Conservation (phyloP, 2,329 filamentous ascomycete species). For the Nakataea oryzae region DNA sequence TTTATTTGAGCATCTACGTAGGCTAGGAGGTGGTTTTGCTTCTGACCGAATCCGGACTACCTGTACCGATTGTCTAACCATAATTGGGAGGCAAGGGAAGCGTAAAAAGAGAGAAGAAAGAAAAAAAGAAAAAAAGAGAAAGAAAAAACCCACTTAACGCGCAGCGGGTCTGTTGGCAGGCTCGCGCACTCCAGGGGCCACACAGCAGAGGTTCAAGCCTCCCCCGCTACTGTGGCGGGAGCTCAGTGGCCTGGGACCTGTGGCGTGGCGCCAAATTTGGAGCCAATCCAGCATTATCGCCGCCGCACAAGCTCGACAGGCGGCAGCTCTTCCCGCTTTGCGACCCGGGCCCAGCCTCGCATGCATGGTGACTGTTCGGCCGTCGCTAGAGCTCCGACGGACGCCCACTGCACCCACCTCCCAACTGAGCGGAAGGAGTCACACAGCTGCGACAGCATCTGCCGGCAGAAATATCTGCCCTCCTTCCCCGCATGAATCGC, state of each 20-base stretch:
- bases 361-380: not conserved
- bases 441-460: not conserved
- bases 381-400: not conserved
- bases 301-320: no score
- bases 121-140: not conserved
- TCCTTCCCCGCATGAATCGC: not conserved
- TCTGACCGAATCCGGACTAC: no score
- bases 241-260: not conserved
- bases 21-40: no score
- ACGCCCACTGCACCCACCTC: no score
- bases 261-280: not conserved
- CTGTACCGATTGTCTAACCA: no score
- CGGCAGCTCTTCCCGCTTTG: no score
- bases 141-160: not conserved
- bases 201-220: not conserved
- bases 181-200: not conserved
- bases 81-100: no score
- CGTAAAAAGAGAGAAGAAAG: no score
- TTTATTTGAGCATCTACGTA: no score
- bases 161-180: not conserved
- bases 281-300: not conserved
- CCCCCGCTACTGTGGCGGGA: constrained; percentile 2
- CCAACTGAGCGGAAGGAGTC: not conserved
- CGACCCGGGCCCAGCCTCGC: no score
- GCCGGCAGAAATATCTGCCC: not conserved